Base-by-base conservation (phyloP, 345 rosid genomes). In the Bretschneidera sinensis region DNA sequence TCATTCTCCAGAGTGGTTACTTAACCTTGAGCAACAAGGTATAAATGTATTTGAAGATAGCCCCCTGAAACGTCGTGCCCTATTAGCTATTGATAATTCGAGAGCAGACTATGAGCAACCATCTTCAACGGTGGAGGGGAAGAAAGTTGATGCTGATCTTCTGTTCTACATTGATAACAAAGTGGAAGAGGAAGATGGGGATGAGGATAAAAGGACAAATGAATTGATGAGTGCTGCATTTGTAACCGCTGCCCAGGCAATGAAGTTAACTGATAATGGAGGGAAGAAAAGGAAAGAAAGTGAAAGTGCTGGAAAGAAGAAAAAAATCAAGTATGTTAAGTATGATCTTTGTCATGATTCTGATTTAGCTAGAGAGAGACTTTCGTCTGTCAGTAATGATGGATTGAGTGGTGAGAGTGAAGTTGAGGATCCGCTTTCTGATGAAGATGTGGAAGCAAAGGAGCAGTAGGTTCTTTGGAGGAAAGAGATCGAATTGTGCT, bases 11-110 rank as follows among this genome's bases (percentile, higher is more conserved):
- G 89, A 67, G 64, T 75, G 79, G 74, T 59, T 83, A 13, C 49
- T 81, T 54, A 48, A 65, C 63, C 83, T 78, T 2, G 84, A 83
- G 62, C 62, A 65, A 53, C 75, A 28, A 74, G 85, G 85, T 28
- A 48, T 71, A 55, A 73, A 59, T 65, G 43, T 77, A n/a, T 78
- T 78, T 22, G 63, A 69, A 21, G 72, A 78, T 59, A 68, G 58
- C 59, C 45, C 68, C 60, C 68, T 76, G 57, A 78, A 74, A 22
- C 61, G 34, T 51, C 78, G 20, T 61, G 85, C 80, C 54, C 72
- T 70, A 73, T 54, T 67, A 59, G 78, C 68, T 8, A 21, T 74
- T 18, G 59, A 66, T 63, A 66, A 74, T 60, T 50, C 75, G 45
- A 43, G 59, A 51, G 65, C 63, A 20, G 74, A 61, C 57, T 25